Base-by-base conservation (phyloP, 352 stramenopile genomes). In the Aphanomyces euteiches region DNA sequence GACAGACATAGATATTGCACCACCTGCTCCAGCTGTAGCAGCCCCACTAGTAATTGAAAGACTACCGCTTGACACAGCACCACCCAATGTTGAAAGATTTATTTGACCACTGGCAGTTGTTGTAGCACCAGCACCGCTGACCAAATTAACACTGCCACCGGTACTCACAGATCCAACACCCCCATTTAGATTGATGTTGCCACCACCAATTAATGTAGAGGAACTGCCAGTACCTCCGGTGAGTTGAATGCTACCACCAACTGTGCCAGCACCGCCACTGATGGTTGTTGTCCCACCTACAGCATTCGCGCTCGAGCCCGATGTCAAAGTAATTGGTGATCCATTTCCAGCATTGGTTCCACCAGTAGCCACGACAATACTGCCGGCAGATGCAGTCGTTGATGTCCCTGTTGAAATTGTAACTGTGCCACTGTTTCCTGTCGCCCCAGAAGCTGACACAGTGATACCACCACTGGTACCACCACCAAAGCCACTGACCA, bases 221-320 rank as follows among this genome's bases (percentile, higher is more conserved):
- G 38, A 58, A 34, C 63, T 69, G 21, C 63, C 63, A 56, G 34
- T 47, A 5, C 63, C 63, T 28, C 75, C 76, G 19, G 63, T 56
- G 10, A 70, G 56, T 38, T 78, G 54, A 34, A 71, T 56, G 34
- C 77, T 74, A 47, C 67, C 74, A n/a, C 77, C 77, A n/a, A 77
- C 73, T 2, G 57, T 60, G 56, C 69, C 41, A 81, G 37, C 41
- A 71, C 17, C 79, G 80, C 3, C 81, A 78, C 3, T 43, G 67
- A 39, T 45, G 66, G 59, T 73, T 86, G 12, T 54, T 90, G 3
- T 15, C 57, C 15, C 34, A 63, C 17, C 85, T 89, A 63, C 74
- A 87, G 13, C 38, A 47, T 3, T 75, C 77, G 2, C 73, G 75
- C 66, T 93, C 80, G 82, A 70, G 77, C 7, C 43, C 61, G 63